Base-by-base conservation (phyloP, 108 stramenopile species). In the Cafeteria roenbergensis region DNA sequence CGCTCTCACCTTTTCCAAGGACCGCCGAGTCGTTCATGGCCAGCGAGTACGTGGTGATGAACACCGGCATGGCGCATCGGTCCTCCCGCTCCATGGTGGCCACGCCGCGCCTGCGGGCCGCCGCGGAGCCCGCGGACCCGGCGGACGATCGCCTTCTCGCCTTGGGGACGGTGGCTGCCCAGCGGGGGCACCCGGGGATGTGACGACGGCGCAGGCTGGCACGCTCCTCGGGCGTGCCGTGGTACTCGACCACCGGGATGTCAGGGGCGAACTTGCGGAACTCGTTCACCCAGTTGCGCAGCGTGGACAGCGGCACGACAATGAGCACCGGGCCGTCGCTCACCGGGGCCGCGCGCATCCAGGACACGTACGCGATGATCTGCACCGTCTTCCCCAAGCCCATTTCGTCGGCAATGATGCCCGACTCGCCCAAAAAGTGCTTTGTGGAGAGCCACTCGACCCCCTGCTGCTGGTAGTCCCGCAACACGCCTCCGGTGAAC, bases 251-350 rank as follows among this genome's bases (percentile, higher is more conserved):
- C 6, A 92, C 92, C 0, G 87, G 82, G 57, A 84, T 74, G 51
- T 55, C 59, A 0, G 97, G 97, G 6, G 92, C 69, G 94, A 94
- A 98, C 72, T 92, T 91, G 73, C 87, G 63, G 67, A 98, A 84
- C 79, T 98, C 97, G 62, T 54, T 62, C 32, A 82, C 58, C 96
- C 97, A 98, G 67, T 98, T 98, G 36, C 89, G 90, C 20, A 99
- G 79, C 1, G 97, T 95, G 3, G 97, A 94, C 0, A 96, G 86
- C 9, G 97, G 97, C 8, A 92, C 94, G 0, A 91, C 89, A 31
- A 99, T 80, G 28, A 95, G 76, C 71, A 88, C 93, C 12, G 95
- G 94, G 21, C 95, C 94, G 36, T 52, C n/a, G 4, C 14, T 30
- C 12, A 57, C 8, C 9, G 8, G 9, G 3, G 37, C 34, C 17